Percentiles rank a stretch among this genome's conserved stretches.
phyloP scores from a whole-genome alignment of 176 grass and related monocot species.

The Oryza officinalis region DNA sequence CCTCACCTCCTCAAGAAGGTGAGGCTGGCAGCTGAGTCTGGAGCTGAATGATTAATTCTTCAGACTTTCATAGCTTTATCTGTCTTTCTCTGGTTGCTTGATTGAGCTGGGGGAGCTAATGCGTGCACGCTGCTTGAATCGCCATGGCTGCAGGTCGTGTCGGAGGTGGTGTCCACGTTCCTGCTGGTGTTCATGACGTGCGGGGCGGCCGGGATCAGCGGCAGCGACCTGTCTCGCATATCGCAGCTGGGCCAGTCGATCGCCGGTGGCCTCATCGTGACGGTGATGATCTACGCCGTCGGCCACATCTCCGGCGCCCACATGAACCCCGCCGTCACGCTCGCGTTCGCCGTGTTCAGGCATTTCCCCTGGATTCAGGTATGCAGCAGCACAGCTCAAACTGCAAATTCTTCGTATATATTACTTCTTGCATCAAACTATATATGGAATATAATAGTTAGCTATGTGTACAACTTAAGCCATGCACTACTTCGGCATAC shows the following conservation, averaged over 20 bases:
- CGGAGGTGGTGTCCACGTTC: conserved; percentile 82
- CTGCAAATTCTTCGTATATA: not conserved
- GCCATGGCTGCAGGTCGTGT: conserved; percentile 61
- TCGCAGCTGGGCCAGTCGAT: conserved; percentile 93
- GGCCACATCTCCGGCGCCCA: conserved; percentile 98
- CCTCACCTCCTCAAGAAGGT: conserved; percentile 88
- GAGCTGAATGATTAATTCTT: not conserved
- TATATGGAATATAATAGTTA: not conserved
- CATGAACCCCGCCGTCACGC: conserved; percentile 98
- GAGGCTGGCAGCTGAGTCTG: not conserved
- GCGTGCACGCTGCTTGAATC: not conserved
- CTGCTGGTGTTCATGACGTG: conserved; percentile 93
- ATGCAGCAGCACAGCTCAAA: not conserved
- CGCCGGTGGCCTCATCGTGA: conserved; percentile 90
- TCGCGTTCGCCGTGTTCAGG: conserved; percentile 76
- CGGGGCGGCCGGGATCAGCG: conserved; percentile 65
- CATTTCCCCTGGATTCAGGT: conserved; percentile 99
- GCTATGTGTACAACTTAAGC: not conserved
- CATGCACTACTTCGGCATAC: not conserved
- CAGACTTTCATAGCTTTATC: not conserved
- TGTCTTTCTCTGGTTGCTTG: not conserved
- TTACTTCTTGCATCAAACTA: not conserved
- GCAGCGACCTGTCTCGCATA: conserved; percentile 36
- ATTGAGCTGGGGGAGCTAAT: not conserved
- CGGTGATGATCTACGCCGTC: conserved; percentile 95